Conservation (phyloP, 2,329 filamentous ascomycete genomes). For the Helicocarpus griseus region DNA sequence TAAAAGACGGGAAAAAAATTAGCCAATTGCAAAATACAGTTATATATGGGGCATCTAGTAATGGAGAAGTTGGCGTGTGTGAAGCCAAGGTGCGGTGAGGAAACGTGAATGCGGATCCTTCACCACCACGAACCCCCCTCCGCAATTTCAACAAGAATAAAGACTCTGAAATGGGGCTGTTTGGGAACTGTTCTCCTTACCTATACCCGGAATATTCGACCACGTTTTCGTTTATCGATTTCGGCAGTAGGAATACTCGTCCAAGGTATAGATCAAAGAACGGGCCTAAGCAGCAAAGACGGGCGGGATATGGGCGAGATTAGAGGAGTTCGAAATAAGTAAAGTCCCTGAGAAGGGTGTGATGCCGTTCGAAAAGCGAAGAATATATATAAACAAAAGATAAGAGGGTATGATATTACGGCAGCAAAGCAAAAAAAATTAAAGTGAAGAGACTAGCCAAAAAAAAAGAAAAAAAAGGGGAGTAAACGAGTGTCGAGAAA, state of each 20-base stretch:
- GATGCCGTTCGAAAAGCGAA: neutral
- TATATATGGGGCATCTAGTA: neutral
- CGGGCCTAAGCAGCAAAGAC: neutral
- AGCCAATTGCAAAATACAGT: neutral
- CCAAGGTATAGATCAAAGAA: neutral
- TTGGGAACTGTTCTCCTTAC: neutral
- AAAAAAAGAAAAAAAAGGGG: slow-evolving; percentile 16
- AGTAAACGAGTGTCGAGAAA: slow-evolving; percentile 11
- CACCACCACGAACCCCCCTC: neutral
- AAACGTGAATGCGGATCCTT: neutral
- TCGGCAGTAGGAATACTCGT: neutral
- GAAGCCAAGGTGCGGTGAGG: neutral
- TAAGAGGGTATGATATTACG: neutral
- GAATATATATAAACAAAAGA: neutral
- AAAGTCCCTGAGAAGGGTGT: neutral
- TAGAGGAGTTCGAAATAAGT: slow-evolving; percentile 33
- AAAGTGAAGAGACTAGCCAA: slow-evolving; percentile 24
- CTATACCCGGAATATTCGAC: neutral
- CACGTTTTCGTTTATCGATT: neutral
- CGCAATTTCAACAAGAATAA: neutral
- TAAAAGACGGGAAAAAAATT: neutral
- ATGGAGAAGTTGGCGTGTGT: neutral
- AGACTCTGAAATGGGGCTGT: neutral
- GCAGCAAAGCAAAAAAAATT: neutral
- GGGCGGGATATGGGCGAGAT: neutral